Base-by-base conservation (phyloP, 2,329 filamentous ascomycete species). In the Diplocarpon rosae region DNA sequence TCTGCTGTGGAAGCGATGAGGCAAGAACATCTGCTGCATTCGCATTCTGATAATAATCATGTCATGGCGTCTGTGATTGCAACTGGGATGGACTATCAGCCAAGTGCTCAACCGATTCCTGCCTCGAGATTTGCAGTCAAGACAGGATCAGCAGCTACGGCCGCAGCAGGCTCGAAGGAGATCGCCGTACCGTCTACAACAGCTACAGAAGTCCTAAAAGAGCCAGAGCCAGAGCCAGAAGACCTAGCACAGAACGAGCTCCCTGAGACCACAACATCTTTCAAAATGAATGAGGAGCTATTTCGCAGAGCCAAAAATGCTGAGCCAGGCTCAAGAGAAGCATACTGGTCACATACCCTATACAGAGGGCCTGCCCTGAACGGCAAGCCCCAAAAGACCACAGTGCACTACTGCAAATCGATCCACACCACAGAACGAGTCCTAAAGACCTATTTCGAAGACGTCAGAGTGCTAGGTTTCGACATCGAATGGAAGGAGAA, bases 401-500 rank as follows among this genome's bases (percentile, higher is more conserved):
- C 29, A 15, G 76, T 93, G 1, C 78, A 90, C 59, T 95, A 95
- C 62, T 94, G 87, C 67, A 78, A 68, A 39, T 82, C 69, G 45
- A 73, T 72, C 36, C 67, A 76, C 30, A 76, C 75, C 2, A 82
- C 83, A 14, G 86, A 95, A 60, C 64, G 68, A 5, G 72, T 84
- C 7, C 69, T 77, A 47, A 67, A 75, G 14, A 63, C 74, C 46
- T 71, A 82, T 46, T 95, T 95, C 54, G 59, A 79, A 32, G 53
- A 72, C 20, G 78, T 92, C 56, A 69, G 76, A 32, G 64, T 93
- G 2, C 61, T 95, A n/a, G 89, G 89, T 0, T 87, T 95, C 49
- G 89, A 95, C 57, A 72, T 95, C 50, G 90, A 95, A 66, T 95
- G 90, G 89, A 71, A 77, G 42, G 66, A 72, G 5, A 30, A 37